Evolutionary conservation across 345 rosid species (phyloP).

Genomic region (Eucalyptus curtisii): DNA sequence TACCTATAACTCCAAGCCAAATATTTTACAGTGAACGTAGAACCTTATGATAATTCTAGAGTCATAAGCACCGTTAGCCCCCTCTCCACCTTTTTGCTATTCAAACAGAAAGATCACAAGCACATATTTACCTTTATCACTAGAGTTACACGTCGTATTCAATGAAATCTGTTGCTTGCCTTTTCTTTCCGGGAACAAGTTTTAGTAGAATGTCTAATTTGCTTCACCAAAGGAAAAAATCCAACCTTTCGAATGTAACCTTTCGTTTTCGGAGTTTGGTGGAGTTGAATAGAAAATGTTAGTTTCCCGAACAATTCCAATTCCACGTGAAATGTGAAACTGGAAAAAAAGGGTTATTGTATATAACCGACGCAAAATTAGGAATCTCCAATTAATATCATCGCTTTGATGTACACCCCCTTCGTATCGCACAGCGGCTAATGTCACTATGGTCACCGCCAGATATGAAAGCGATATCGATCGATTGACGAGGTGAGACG

Average conservation of each 20-base stretch:
- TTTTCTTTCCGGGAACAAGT: background rate
- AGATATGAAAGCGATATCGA: background rate
- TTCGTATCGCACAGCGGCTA: background rate
- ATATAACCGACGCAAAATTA: background rate
- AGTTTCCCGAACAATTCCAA: background rate
- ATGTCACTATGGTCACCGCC: background rate
- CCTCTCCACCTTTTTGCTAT: background rate
- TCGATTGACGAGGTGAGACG: background rate
- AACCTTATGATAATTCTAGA: background rate
- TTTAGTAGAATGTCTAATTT: background rate
- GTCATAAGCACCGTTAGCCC: background rate
- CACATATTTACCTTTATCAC: background rate
- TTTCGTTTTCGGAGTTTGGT: background rate
- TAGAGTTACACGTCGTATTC: background rate
- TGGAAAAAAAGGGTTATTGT: background rate
- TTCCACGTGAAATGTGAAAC: background rate
- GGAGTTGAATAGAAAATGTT: background rate
- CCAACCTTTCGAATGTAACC: background rate
- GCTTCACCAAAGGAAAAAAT: background rate
- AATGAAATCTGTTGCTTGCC: background rate
- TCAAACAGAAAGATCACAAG: background rate
- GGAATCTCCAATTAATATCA: background rate
- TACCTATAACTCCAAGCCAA: background rate
- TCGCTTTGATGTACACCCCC: background rate
- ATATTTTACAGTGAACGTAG: background rate